Conservation (phyloP, 768 basidiomycete species). For the Mrakia frigida region DNA sequence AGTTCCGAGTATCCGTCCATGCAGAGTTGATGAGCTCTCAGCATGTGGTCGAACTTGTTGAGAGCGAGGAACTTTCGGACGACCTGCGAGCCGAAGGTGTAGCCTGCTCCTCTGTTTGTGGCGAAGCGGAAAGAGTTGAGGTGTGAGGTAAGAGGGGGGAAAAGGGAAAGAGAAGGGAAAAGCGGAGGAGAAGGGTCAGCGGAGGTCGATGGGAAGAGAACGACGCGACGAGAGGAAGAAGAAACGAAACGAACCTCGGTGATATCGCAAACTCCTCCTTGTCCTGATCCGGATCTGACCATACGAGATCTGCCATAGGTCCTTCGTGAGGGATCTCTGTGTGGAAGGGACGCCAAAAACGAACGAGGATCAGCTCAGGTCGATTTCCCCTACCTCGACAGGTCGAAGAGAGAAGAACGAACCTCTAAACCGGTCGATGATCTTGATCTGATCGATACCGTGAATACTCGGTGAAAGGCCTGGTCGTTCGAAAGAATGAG, state of each 20-base stretch:
- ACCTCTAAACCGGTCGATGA: slow-evolving; percentile 97
- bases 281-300: slow-evolving; percentile 99
- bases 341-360: background rate
- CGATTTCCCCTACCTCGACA: background rate
- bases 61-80: slow-evolving; percentile 95
- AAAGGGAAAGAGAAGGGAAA: too few relatives aligned
- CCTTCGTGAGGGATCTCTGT: slow-evolving; percentile 98
- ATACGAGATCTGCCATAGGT: slow-evolving; percentile 98
- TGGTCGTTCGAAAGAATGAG: slow-evolving; percentile 42
- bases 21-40: slow-evolving; percentile 96
- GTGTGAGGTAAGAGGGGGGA: background rate
- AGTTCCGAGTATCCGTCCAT: slow-evolving; percentile 99
- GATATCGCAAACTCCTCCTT: slow-evolving; percentile 99
- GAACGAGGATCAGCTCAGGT: background rate
- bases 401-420: slow-evolving; percentile 25
- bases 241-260: slow-evolving; percentile 62
- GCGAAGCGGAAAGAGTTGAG: background rate
- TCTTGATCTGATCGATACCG: slow-evolving; percentile 98
- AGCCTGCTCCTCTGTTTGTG: slow-evolving; percentile 76
- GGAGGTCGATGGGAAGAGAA: background rate
- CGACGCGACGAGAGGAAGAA: slow-evolving; percentile 15
- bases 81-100: slow-evolving; percentile 93
- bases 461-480: slow-evolving; percentile 97
- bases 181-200: background rate
- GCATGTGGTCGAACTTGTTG: slow-evolving; percentile 93